These are phyloP conservation scores for Helichrysum umbraculigerum DNA, from an alignment of 129 eudicot genomes.

Conservation along the genomic window DNA sequence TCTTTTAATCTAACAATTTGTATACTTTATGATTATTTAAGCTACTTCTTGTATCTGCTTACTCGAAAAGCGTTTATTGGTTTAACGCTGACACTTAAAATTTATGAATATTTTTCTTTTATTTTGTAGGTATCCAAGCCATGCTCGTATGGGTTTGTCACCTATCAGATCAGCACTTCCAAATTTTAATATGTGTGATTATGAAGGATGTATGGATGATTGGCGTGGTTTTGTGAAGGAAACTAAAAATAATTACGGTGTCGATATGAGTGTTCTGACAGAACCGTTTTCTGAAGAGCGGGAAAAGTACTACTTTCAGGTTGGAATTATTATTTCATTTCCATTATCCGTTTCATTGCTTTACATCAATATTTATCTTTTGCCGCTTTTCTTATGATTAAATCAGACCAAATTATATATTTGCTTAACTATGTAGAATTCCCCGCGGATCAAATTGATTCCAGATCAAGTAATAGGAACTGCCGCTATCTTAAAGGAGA, in stretches of 20 bases:
- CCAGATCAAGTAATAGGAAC: constrained; percentile 90
- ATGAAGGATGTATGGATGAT: constrained; percentile 84
- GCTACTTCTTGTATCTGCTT: neutral
- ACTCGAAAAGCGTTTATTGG: neutral
- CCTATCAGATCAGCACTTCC: constrained; percentile 79
- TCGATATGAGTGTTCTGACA: constrained; percentile 79
- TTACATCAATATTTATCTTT: neutral
- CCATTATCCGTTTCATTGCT: neutral
- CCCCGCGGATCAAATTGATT: constrained; percentile 85
- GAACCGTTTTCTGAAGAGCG: constrained; percentile 75
- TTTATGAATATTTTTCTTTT: neutral
- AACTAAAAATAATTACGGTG: constrained; percentile 76
- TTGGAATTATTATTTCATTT: constrained; percentile 23
- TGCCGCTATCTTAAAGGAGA: constrained; percentile 69
- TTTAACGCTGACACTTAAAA: neutral
- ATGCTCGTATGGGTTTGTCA: constrained; percentile 97
- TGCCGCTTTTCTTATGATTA: too few species aligned
- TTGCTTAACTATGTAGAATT: constrained; percentile 54
- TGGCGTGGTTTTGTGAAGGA: constrained; percentile 72
- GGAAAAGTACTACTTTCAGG: constrained; percentile 80
- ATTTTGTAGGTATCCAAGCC: constrained; percentile 93
- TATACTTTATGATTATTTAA: neutral
- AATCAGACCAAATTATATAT: too few species aligned
- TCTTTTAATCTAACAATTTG: constrained; percentile 44
- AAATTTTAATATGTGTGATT: constrained; percentile 74